Evolutionary conservation across 2,329 filamentous ascomycete species (phyloP).

Genomic region (Neonectria neomacrospora): DNA sequence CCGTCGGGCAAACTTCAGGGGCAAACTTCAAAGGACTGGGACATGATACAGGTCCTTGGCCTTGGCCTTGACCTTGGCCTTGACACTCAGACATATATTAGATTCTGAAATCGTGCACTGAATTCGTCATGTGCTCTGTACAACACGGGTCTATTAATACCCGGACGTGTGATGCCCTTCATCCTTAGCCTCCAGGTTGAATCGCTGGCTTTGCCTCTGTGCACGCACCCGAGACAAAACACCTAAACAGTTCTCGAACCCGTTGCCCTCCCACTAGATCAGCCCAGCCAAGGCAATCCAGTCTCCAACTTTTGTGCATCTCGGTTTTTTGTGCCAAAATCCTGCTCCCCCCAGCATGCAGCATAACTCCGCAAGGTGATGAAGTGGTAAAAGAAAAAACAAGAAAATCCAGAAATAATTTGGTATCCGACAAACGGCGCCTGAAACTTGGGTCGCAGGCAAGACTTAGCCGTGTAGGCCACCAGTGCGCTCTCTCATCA

Average conservation of each 20-base stretch:
- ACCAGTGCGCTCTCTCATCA: constrained; percentile 72
- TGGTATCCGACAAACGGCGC: constrained; percentile 22
- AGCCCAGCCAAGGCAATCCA: constrained; percentile 12
- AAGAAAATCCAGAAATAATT: constrained; percentile 17
- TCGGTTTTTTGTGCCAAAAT: constrained; percentile 23
- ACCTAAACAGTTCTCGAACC: background rate
- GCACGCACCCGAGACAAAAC: constrained; percentile 8
- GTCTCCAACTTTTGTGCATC: constrained; percentile 20
- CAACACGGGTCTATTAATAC: constrained; percentile 22
- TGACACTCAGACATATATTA: constrained; percentile 1
- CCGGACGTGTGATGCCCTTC: constrained; percentile 19
- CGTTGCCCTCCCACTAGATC: constrained; percentile 17
- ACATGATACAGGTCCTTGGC: background rate
- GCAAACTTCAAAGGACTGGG: background rate
- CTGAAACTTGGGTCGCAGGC: constrained; percentile 1
- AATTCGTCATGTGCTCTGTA: constrained; percentile 39
- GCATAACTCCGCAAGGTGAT: constrained; percentile 24
- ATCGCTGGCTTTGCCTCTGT: constrained; percentile 8
- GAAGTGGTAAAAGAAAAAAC: constrained; percentile 18
- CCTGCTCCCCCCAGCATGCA: constrained; percentile 17
- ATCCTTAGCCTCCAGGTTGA: constrained; percentile 11
- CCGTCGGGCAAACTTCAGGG: background rate
- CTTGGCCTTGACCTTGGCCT: no score
- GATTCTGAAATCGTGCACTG: constrained; percentile 21
- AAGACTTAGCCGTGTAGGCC: constrained; percentile 55